Evolutionary conservation across 805 yeast genomes (phyloP).

Genomic region (Cyberlindnera mississippiensis): DNA sequence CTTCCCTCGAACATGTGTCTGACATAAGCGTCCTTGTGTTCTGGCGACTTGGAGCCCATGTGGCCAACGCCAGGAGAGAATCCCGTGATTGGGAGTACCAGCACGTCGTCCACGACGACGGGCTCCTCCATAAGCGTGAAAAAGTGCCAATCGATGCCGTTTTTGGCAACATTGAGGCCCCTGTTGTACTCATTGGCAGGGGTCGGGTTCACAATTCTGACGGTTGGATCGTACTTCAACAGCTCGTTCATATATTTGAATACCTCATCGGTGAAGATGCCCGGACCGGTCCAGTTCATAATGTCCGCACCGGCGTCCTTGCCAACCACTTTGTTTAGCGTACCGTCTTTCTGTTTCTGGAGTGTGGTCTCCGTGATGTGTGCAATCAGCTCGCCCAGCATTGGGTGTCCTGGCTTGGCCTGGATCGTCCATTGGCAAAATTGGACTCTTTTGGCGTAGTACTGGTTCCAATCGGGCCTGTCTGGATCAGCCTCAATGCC

Average conservation of each 20-base stretch:
- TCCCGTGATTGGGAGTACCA: slow-evolving; percentile 67
- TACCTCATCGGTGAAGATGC: slow-evolving; percentile 84
- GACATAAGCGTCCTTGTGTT: slow-evolving; percentile 51
- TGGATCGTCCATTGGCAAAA: slow-evolving; percentile 97
- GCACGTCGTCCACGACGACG: slow-evolving; percentile 57
- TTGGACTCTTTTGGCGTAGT: slow-evolving; percentile 92
- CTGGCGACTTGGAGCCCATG: slow-evolving; percentile 51
- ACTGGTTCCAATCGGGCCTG: slow-evolving; percentile 86
- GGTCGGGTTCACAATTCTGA: slow-evolving; percentile 17
- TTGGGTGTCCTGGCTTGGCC: slow-evolving; percentile 87
- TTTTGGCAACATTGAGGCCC: slow-evolving; percentile 23
- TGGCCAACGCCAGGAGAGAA: slow-evolving; percentile 68
- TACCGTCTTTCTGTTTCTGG: slow-evolving; percentile 44
- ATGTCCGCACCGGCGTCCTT: slow-evolving; percentile 70
- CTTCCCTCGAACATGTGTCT: slow-evolving; percentile 62
- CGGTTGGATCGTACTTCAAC: slow-evolving; percentile 1
- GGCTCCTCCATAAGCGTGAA: slow-evolving; percentile 59
- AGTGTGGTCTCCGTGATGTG: slow-evolving; percentile 75
- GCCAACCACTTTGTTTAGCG: slow-evolving; percentile 45
- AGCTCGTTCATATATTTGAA: slow-evolving; percentile 71
- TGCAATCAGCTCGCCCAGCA: slow-evolving; percentile 74
- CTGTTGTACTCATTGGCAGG: slow-evolving; percentile 26
- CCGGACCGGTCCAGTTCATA: slow-evolving; percentile 97
- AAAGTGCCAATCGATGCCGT: slow-evolving; percentile 52
- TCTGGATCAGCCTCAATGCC: slow-evolving; percentile 98